phyloP scores from a whole-genome alignment of 768 basidiomycete genomes.

The Albatrellus ellisii region DNA sequence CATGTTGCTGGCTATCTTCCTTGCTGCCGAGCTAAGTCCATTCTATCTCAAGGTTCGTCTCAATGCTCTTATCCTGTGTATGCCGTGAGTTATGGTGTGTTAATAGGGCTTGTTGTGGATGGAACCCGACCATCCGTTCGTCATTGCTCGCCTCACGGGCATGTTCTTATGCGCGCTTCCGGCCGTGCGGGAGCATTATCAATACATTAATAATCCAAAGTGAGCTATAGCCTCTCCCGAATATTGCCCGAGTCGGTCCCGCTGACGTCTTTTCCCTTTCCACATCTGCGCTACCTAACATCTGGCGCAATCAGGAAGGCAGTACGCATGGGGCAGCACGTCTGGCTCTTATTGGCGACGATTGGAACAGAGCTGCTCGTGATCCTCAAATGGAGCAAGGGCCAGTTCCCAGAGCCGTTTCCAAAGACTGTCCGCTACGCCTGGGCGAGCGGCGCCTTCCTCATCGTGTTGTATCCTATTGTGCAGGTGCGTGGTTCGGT shows the following conservation, averaged over 20 bases:
- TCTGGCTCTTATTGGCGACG: slow-evolving; percentile 80
- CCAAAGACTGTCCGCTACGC: slow-evolving; percentile 51
- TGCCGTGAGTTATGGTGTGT: not conserved
- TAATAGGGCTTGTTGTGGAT: slow-evolving; percentile 62
- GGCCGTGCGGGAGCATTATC: slow-evolving; percentile 72
- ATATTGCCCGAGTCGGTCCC: slow-evolving; percentile 2
- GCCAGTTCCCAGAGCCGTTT: slow-evolving; percentile 50
- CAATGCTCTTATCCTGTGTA: not conserved
- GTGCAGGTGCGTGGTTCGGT: slow-evolving; percentile 37
- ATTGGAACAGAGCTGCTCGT: slow-evolving; percentile 70
- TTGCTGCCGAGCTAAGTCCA: slow-evolving; percentile 77
- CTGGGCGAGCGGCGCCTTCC: slow-evolving; percentile 44
- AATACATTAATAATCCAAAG: slow-evolving; percentile 76
- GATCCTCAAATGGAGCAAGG: slow-evolving; percentile 73
- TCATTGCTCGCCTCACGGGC: slow-evolving; percentile 56
- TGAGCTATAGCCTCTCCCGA: slow-evolving; percentile 22
- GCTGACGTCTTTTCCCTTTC: not conserved
- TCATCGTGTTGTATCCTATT: slow-evolving; percentile 58
- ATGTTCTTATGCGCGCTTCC: slow-evolving; percentile 83
- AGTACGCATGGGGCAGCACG: slow-evolving; percentile 84
- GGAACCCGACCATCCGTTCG: slow-evolving; percentile 82
- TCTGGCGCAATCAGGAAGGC: slow-evolving; percentile 37
- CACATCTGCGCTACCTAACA: not conserved
- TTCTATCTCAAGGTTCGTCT: slow-evolving; percentile 70
- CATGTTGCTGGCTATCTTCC: slow-evolving; percentile 59